A percentile compares a stretch with the other conserved stretches of the same genome.
Conservation (phyloP, 176 grass and related monocot species). For the Eleusine indica region DNA sequence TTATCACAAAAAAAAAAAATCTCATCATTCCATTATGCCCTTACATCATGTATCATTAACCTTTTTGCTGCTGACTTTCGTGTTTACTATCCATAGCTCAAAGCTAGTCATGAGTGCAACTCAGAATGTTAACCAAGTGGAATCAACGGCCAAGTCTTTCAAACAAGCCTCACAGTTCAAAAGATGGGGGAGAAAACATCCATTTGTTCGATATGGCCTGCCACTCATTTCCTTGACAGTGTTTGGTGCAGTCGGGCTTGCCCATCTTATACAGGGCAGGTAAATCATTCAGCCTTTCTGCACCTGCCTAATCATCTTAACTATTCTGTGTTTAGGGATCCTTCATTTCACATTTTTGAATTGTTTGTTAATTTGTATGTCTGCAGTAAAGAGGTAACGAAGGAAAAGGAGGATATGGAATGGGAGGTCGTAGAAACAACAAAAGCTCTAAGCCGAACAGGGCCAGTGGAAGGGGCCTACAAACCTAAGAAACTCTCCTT, state of each 20-base stretch:
- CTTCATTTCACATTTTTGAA: conserved; percentile 30
- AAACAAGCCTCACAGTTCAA: conserved; percentile 69
- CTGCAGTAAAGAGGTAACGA: conserved; percentile 85
- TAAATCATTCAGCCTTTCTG: conserved; percentile 36
- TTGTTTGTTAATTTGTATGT: conserved; percentile 18
- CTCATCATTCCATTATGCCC: background rate
- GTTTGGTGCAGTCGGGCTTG: conserved; percentile 78
- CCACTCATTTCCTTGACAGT: conserved; percentile 92
- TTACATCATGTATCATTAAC: background rate
- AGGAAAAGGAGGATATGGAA: conserved; percentile 96
- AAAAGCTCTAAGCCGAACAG: conserved; percentile 70
- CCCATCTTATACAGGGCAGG: conserved; percentile 90
- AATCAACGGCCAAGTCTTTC: conserved; percentile 45
- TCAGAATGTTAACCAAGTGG: conserved; percentile 42
- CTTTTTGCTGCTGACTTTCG: background rate
- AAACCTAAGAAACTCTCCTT: conserved; percentile 81
- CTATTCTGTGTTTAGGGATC: background rate
- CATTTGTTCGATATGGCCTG: conserved; percentile 78
- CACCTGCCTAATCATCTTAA: background rate
- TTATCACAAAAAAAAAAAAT: background rate
- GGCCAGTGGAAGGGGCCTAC: conserved; percentile 73
- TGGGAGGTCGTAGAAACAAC: conserved; percentile 91
- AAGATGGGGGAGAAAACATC: conserved; percentile 69
- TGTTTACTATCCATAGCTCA: background rate
- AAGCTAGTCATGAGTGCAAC: conserved; percentile 40